Evolutionary conservation across 805 yeast species (phyloP), one percentile per base, ranked within the genome.

Genomic region (Tetrapisispora fleetii): DNA sequence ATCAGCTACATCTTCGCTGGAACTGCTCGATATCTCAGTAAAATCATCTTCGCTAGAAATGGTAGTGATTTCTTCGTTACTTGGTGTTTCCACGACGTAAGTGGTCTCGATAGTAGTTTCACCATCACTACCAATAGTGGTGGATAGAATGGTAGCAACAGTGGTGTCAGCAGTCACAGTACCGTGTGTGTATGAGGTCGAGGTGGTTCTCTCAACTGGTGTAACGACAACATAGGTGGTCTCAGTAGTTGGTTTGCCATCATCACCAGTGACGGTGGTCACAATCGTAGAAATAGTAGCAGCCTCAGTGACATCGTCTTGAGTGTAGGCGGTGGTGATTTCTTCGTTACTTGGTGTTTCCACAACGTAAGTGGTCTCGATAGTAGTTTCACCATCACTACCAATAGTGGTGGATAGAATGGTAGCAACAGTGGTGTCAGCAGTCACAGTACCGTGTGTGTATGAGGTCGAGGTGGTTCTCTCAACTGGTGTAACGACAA

Each of bases 181-280:
- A 37, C 47, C 39, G 33, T 44, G 47, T 22, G 42, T 44, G 30
- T 22, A 44, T 3, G 41, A 37, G 16, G 42, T 37, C 6, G 47
- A 28, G 8, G 44, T 18, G 27, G 22, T 22, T 16, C 27, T 7
- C 17, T 38, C 36, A 37, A 22, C 11, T 22, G 47, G 47, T 14
- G 47, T 44, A 3, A 33, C 47, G n/a, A 44, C 42, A 18, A 37
- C 16, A 30, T 13, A 44, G 14, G 37, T 44, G 19, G 47, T 44
- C 14, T 44, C 47, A 16, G 42, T 44, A 14, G 47, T 44, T 18
- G n/a, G 21, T 3, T 18, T 32, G 5, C 46, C 47, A 24, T 46
- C 48, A 13, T 43, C 38, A 22, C 50, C 52, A 17, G 33, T 47
- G 17, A 30, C 27, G 17, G 46, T 42, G 2, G 47, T 36, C 16